Conservation (phyloP, 2,329 filamentous ascomycete genomes). For the Elsinoe fawcettii region DNA sequence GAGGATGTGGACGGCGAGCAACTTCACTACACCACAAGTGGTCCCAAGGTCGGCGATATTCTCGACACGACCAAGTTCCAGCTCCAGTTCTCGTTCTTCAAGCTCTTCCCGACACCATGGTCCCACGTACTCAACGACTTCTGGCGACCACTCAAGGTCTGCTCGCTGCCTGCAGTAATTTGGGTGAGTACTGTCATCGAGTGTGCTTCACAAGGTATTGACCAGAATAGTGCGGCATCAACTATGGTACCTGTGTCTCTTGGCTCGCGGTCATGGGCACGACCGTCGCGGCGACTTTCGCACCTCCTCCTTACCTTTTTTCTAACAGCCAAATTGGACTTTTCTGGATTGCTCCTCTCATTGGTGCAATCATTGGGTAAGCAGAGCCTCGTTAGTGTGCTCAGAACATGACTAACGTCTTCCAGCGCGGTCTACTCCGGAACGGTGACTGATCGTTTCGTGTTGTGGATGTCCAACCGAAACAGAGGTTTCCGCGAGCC, state of each 20-base stretch:
- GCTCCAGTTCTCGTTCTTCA: constrained; percentile 15
- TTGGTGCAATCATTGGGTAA: constrained; percentile 20
- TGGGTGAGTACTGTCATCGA: constrained; percentile 13
- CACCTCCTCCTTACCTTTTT: constrained; percentile 15
- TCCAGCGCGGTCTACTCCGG: constrained; percentile 17
- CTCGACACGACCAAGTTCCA: constrained; percentile 14
- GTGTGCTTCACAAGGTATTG: not conserved
- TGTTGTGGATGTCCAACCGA: constrained; percentile 20
- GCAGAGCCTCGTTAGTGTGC: not conserved
- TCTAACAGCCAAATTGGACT: constrained; percentile 14
- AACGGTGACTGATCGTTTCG: constrained; percentile 19
- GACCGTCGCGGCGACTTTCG: constrained; percentile 16
- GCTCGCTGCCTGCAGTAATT: constrained; percentile 14
- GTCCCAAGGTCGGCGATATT: constrained; percentile 15
- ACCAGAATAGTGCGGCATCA: constrained; percentile 15
- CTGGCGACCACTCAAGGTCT: constrained; percentile 16
- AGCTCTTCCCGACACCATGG: constrained; percentile 14
- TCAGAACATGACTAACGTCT: not conserved
- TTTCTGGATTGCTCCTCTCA: constrained; percentile 12
- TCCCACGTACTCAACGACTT: constrained; percentile 12
- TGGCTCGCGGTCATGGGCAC: constrained; percentile 17
- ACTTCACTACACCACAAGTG: not conserved
- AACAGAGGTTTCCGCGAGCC: constrained; percentile 23
- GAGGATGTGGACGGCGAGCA: not conserved
- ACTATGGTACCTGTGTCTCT: constrained; percentile 18